Evolutionary conservation across 2,329 filamentous ascomycete genomes (phyloP).

Genomic region (Cladosporium sp.): DNA sequence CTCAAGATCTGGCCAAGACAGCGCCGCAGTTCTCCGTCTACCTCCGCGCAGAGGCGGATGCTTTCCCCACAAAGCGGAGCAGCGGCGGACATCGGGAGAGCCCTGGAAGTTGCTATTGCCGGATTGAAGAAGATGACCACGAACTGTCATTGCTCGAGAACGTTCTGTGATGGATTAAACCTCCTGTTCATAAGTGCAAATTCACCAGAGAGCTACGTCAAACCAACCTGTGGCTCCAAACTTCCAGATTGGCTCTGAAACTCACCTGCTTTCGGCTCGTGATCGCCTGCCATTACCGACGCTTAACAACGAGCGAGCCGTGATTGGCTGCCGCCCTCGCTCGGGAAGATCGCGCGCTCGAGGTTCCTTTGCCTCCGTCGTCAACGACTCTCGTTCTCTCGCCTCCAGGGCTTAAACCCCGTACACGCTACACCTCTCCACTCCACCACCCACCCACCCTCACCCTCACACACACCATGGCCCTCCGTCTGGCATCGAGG

Average conservation of each 20-base stretch:
- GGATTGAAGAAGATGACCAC: neutral
- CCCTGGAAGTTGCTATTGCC: neutral
- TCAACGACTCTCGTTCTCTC: neutral
- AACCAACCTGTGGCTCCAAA: too few relatives aligned
- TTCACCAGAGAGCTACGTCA: too few relatives aligned
- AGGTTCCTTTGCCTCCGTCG: neutral
- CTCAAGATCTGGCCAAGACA: neutral
- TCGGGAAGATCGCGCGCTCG: neutral
- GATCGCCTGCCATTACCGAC: neutral
- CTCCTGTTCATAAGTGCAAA: too few relatives aligned
- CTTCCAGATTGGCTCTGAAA: neutral
- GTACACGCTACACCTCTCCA: conserved; percentile 15
- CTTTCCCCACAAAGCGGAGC: neutral
- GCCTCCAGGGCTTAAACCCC: neutral
- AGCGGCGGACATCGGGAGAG: neutral
- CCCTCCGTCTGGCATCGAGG: conserved; percentile 31
- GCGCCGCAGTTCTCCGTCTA: neutral
- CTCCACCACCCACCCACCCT: conserved; percentile 10
- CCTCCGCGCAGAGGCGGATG: neutral
- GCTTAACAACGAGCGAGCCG: neutral
- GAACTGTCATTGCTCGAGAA: too few relatives aligned
- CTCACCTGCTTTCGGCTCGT: neutral
- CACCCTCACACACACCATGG: conserved; percentile 25
- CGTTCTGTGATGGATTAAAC: too few relatives aligned
- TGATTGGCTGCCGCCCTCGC: neutral